Evolutionary conservation across 805 yeast genomes (phyloP), one percentile per base, ranked within the genome.

Genomic region (Candida glaebosa): DNA sequence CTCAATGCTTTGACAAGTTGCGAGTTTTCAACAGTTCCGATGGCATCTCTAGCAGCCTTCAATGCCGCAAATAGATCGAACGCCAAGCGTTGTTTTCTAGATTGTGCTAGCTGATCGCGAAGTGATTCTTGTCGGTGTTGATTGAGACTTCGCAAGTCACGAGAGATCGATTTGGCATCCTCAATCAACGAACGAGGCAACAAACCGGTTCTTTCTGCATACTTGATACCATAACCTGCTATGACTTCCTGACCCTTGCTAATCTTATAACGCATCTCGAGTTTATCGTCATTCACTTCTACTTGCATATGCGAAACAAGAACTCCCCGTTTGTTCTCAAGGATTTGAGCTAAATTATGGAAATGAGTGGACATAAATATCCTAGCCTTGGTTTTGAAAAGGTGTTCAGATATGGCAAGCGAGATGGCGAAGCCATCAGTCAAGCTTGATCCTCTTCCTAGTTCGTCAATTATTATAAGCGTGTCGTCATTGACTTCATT

Each of bases 401-500:
- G 46, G 36, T 57, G 56, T 44, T 75, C 76, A 18, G 67, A 53
- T 2, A 69, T 64, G 5, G 77, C 73, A 18, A 69, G 56, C 2
- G 78, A 71, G 2, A 79, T 65, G 2, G 82, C 64, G 39, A 77
- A 70, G 0, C 83, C 82, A 51, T 79, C 82, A 7, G 66, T 65
- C 10, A 41, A 41, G 28, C 44, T 44, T 10, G 43, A 57, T 24
- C 81, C 81, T 34, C 82, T 58, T 1, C 83, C 83, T 20, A 79
- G 53, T 42, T 79, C 84, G 51, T 80, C 84, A 25, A 79, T 55
- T 1, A 79, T 60, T 0, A 79, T 53, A 17, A 79, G 55, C 17
- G 63, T 40, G 7, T 55, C 43, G 3, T 53, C 45, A 24, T 57
- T 50, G 1, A 63, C 50, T 24, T 63, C 64, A 31, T 66, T 61